These are phyloP conservation scores for Ensete glaucum DNA, from an alignment of 176 grass and related monocot species.

Conservation along the genomic window DNA sequence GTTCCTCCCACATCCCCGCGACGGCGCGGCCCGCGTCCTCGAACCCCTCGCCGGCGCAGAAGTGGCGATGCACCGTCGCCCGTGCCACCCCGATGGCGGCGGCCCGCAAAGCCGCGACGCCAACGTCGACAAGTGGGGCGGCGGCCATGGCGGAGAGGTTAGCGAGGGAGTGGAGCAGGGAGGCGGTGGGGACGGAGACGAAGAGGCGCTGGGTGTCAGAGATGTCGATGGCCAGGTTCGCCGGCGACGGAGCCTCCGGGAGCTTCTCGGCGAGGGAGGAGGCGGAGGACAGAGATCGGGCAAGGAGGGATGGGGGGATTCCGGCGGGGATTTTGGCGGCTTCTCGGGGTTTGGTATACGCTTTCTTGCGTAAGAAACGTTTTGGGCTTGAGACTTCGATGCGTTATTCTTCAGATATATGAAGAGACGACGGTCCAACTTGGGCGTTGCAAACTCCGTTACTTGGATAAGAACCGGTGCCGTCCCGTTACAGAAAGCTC, in stretches of 20 bases:
- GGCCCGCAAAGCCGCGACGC: slow-evolving; percentile 35
- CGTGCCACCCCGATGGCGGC: slow-evolving; percentile 20
- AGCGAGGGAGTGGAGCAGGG: slow-evolving; percentile 43
- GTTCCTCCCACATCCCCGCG: slow-evolving; percentile 33
- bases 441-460: too few species aligned
- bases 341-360: too few species aligned
- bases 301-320: too few species aligned
- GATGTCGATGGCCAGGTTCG: slow-evolving; percentile 15
- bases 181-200: slow-evolving; percentile 35
- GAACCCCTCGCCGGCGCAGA: slow-evolving; percentile 63
- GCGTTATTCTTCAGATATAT: too few species aligned
- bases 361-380: too few species aligned
- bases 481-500: too few species aligned
- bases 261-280: neutral
- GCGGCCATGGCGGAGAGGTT: slow-evolving; percentile 51
- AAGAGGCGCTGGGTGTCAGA: slow-evolving; percentile 51
- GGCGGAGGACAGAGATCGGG: too few species aligned
- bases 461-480: too few species aligned
- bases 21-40: slow-evolving; percentile 46
- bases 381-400: too few species aligned
- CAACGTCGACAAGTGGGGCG: slow-evolving; percentile 50
- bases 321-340: too few species aligned
- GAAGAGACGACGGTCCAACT: too few species aligned
- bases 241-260: neutral
- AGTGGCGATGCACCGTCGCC: slow-evolving; percentile 59